Conservation (phyloP, 2,329 filamentous ascomycete genomes). For the Penicillium sp. region DNA sequence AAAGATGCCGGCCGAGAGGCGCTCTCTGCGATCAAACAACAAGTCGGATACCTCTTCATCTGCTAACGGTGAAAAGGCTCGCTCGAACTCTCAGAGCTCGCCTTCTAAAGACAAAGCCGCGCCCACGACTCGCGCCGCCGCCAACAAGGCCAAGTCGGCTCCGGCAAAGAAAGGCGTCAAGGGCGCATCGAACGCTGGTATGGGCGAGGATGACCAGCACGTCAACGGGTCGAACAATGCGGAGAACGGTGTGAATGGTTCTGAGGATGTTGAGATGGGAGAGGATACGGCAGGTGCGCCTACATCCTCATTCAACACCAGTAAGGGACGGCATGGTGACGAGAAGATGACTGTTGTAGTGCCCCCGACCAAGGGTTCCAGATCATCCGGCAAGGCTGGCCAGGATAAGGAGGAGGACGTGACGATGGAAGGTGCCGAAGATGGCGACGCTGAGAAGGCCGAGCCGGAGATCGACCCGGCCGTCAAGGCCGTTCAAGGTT, state of each 20-base stretch:
- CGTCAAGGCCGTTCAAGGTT: constrained; percentile 52
- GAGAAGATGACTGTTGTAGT: constrained; percentile 80
- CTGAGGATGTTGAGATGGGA: constrained; percentile 70
- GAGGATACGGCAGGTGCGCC: constrained; percentile 57
- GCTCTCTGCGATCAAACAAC: constrained; percentile 47
- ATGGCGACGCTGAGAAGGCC: constrained; percentile 44
- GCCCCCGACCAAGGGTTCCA: constrained; percentile 65
- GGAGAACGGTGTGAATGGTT: constrained; percentile 65
- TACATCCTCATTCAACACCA: constrained; percentile 55
- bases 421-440: constrained; percentile 61
- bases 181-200: constrained; percentile 42
- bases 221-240: constrained; percentile 66
- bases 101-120: constrained; percentile 46
- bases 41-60: constrained; percentile 48
- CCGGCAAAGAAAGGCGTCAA: constrained; percentile 39
- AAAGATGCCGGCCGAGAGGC: constrained; percentile 49
- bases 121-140: constrained; percentile 41
- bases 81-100: constrained; percentile 45
- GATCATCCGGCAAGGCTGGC: constrained; percentile 55
- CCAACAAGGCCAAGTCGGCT: constrained; percentile 41
- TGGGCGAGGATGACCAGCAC: constrained; percentile 72
- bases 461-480: constrained; percentile 46
- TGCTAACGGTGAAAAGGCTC: constrained; percentile 48
- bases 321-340: constrained; percentile 69
- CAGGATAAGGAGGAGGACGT: constrained; percentile 68